Evolutionary conservation across 73 alveolate species (phyloP), one percentile per base, ranked within the genome.

Genomic region (Paramecium tetraurelia): DNA sequence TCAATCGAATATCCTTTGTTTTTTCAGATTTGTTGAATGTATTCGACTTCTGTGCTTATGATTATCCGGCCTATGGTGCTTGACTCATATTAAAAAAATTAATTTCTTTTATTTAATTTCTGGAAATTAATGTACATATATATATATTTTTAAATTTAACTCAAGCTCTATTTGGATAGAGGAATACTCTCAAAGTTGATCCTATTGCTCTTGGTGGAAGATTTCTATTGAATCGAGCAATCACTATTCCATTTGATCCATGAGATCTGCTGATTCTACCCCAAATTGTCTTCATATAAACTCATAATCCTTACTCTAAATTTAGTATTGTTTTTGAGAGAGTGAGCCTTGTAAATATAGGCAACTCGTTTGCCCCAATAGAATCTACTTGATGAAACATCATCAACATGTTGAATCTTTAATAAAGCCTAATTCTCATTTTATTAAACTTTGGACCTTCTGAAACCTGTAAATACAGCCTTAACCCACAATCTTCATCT

Each of bases 391-490:
- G 95, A 71, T 86, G 93, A 29, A 21, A 44, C 71, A 38, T 77
- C 89, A 53, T 95, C 89, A 31, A 96, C 94, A 44, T 98, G 98
- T 92, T 97, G 94, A 71, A 96, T 92, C 48, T 95, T 94, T 40
- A 97, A 95, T 58, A 97, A 94, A 31, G 98, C 98, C 88, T 95
- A 96, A 89, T 96, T 95, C 58, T 93, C 95, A 77, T 89, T 71
- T 80, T 96, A 95, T 46, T 93, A 85, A 10, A 86, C 75, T 71
- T 94, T 96, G 18, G 97, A 97, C 92, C 99, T 96, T 92, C 98
- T 96, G 97, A 95, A 97, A 16, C 99, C 99, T 27, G 97, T 57
- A 95, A 97, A 97, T 10, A 93, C 97, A 75, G 98, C 99, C 94
- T 95, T 97, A 69, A 90, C 94, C 95, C 96, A 97, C 75, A 96